Conservation (phyloP, 805 yeast genomes). For the Cephaloascus albidus region DNA sequence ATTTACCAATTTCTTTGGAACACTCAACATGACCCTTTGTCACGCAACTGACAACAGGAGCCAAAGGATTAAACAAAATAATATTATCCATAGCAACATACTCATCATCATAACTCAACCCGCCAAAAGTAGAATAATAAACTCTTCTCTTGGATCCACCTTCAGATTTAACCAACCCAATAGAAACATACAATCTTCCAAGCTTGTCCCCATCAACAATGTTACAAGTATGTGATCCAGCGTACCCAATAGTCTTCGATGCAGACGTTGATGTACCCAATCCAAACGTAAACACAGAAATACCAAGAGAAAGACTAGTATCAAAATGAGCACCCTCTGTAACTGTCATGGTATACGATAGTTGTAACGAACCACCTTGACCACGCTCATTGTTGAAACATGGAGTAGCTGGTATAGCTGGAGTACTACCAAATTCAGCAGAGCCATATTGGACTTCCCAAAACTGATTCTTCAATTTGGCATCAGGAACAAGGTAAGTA, state of each 20-base stretch:
- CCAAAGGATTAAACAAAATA: background rate
- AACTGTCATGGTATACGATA: background rate
- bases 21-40: no score
- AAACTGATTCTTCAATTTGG: background rate
- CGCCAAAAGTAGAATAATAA: background rate
- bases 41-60: no score
- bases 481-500: background rate
- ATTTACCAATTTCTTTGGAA: no score
- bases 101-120: background rate
- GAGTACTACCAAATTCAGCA: conserved; percentile 13
- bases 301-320: background rate
- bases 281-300: background rate
- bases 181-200: background rate
- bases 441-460: conserved; percentile 13
- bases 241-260: background rate
- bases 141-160: background rate
- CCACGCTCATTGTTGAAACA: background rate
- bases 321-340: background rate
- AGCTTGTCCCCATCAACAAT: background rate
- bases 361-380: background rate
- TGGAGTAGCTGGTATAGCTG: background rate
- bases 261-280: background rate
- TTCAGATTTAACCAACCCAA: background rate
- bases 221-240: background rate
- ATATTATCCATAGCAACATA: background rate